Evolutionary conservation across 768 basidiomycete genomes (phyloP).

Genomic region (Termitomyces eurrhizus): DNA sequence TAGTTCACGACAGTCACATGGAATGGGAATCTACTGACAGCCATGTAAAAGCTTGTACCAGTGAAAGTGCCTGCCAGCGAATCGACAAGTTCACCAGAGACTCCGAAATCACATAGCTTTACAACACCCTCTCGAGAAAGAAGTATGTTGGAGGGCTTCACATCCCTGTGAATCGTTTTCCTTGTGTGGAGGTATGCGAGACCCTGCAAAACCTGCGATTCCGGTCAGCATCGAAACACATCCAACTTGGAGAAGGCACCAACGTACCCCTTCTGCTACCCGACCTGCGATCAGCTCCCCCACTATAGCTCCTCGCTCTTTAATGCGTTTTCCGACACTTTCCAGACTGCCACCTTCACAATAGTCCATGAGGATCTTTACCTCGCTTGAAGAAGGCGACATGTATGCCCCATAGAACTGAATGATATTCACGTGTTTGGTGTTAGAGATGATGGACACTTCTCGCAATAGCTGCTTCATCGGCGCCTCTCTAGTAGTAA

Average conservation of each 20-base stretch:
- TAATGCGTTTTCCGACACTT: constrained; percentile 80
- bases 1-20: constrained; percentile 4
- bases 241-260: background rate
- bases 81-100: constrained; percentile 92
- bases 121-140: constrained; percentile 86
- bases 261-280: constrained; percentile 84
- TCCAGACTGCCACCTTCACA: constrained; percentile 89
- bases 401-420: constrained; percentile 91
- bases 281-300: constrained; percentile 89
- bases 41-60: constrained; percentile 98
- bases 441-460: constrained; percentile 83
- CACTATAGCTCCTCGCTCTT: constrained; percentile 71
- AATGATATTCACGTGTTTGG: constrained; percentile 83
- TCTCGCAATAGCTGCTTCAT: constrained; percentile 91
- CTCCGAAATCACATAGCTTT: constrained; percentile 95
- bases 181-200: constrained; percentile 88
- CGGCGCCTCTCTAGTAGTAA: constrained; percentile 87
- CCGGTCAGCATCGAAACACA: background rate
- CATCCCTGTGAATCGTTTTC: constrained; percentile 93
- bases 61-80: constrained; percentile 95
- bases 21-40: constrained; percentile 55
- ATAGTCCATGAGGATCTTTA: constrained; percentile 94
- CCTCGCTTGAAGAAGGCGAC: constrained; percentile 82
- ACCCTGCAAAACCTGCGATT: constrained; percentile 75
- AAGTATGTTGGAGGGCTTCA: constrained; percentile 92